Evolutionary conservation across 2,329 filamentous ascomycete species (phyloP), one percentile per base, ranked within the genome.

Genomic region (Daldinia eschscholtzii): DNA sequence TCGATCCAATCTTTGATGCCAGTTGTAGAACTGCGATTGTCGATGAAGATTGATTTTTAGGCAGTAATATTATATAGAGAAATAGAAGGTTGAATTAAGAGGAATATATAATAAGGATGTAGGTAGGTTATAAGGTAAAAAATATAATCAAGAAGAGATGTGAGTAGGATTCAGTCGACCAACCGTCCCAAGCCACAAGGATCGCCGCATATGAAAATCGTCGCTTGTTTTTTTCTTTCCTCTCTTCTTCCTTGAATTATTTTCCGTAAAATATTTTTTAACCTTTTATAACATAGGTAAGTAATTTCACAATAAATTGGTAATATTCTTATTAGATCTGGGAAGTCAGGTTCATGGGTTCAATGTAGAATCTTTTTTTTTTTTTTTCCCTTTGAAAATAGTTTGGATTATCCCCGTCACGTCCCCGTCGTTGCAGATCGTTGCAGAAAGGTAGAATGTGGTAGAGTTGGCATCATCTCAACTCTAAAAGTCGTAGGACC

Each of bases 91-190:
- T 23, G 50, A 53, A 15, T 33, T 23, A 33, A 28, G 23, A 26
- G 30, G 33, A 58, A 57, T 50, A 57, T 50, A 53, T 58, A 48
- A 41, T 50, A 44, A 13, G 39, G 39, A 46, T 37, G 53, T 55
- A 52, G 46, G 26, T 30, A 48, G 23, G 44, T n/a, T 20, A 53
- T 53, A 18, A 33, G 48, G 7, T 35, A 55, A 50, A 37, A 55
- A 55, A 20, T 18, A 37, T 55, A 55, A 55, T 55, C 13, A 55
- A 37, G 52, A 55, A 35, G 20, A 37, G 23, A 3, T 23, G 35
- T 41, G 37, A 57, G 65, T 67, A 67, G 65, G 65, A 67, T 67
- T 55, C 39, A 61, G 57, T 57, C 12, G 55, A 64, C 48, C 48
- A 57, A 59, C 50, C 28, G 55, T 64, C 59, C 57, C n/a, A 55